A percentile compares a stretch with the other conserved stretches of the same genome.
Evolutionary conservation across 345 rosid genomes (phyloP).

Genomic region (Arabidopsis thaliana): DNA sequence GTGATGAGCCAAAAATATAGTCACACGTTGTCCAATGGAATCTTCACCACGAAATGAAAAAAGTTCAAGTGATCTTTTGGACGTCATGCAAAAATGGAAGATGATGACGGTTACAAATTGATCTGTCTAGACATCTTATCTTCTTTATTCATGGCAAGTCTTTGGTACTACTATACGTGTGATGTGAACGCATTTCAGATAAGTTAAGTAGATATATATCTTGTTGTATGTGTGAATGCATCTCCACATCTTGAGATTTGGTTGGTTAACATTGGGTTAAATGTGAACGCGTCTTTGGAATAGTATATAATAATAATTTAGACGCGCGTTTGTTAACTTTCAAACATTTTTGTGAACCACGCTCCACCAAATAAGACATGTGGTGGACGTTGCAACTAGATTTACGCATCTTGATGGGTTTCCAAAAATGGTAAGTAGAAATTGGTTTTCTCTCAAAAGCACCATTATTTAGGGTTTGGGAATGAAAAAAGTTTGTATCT

Average conservation of each 20-base stretch:
- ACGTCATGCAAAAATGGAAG: neutral
- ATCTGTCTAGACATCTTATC: neutral
- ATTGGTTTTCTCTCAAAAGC: constrained; percentile 7
- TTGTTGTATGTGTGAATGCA: constrained; percentile 13
- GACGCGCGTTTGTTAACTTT: neutral
- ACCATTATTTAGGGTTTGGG: neutral
- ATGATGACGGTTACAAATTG: neutral
- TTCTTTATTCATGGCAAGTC: neutral
- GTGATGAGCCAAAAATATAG: neutral
- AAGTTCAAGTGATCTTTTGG: neutral
- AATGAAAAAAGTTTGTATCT: neutral
- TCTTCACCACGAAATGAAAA: no score
- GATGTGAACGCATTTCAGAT: constrained; percentile 9
- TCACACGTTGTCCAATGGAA: neutral
- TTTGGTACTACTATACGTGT: neutral
- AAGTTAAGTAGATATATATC: constrained; percentile 2
- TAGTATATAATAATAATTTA: no score
- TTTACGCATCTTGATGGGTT: neutral
- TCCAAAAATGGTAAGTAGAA: neutral
- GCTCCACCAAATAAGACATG: constrained; percentile 16
- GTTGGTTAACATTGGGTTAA: constrained; percentile 13
- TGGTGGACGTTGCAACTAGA: constrained; percentile 11
- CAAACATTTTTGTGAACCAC: constrained; percentile 18
- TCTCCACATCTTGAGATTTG: constrained; percentile 11
- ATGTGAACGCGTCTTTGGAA: neutral